Base-by-base conservation (phyloP, 768 basidiomycete species). In the Leucogyrophana mollusca region DNA sequence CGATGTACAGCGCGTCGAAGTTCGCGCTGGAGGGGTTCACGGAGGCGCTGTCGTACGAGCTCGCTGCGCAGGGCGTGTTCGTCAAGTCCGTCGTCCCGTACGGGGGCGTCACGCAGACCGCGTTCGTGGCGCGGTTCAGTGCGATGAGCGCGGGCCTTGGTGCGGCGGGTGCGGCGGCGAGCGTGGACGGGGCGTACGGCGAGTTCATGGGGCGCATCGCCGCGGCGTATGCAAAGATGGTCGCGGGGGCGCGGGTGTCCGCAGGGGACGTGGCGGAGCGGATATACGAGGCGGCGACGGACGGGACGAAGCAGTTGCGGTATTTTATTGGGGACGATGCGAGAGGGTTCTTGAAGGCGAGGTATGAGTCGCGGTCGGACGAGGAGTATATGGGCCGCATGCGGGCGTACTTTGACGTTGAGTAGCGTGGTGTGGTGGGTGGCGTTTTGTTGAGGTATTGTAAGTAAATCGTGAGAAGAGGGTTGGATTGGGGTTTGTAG, bases 21-120 rank as follows among this genome's bases (percentile, higher is more conserved):
- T 56, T 56, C 46, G 56, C 58, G 18, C 46, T 59, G 13, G 58
- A 59, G 27, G 58, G 58, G 17, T 58, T 58, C 50, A 59, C 58
- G 3, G 58, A 59, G 49, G 53, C 47, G 13, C 49, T 59, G 2
- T 55, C 51, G n/a, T 52, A 52, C 36, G 51, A 53, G 40, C 53
- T 58, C 4, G 47, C 52, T 13, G 56, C 57, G 7, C 57, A 58
- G 43, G 54, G 54, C 25, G 54, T 58, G 22, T 54, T 50, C 30
- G 57, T 55, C 34, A 58, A 58, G 35, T 49, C 46, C 6, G 46
- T 56, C 34, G 42, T 56, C 14, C 57, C 57, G 11, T 52, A 56
- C 17, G 55, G 53, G 13, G 57, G 55, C n/a, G 51, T 58, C 24
- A 49, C 42, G 4, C 34, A 45, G 23, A 58, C 55, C 2, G 40